Evolutionary conservation across 805 yeast genomes (phyloP).

Genomic region (Starmera pachycereana): DNA sequence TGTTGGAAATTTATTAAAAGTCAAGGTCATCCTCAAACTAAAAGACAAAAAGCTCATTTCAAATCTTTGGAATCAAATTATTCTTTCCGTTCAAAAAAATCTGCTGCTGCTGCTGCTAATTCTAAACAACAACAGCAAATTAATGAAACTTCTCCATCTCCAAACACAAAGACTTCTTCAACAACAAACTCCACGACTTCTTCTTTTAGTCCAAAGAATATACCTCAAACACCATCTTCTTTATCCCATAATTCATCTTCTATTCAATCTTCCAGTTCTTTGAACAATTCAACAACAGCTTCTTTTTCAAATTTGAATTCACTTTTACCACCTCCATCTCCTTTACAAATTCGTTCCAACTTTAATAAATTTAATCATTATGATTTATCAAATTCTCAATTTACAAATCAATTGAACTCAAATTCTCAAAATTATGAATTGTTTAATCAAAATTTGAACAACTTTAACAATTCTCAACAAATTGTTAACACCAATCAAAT

Average conservation of each 20-base stretch:
- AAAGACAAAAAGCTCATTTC: slow-evolving; percentile 15
- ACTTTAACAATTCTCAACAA: neutral
- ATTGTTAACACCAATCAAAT: neutral
- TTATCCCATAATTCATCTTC: too few species aligned
- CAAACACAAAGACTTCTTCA: neutral
- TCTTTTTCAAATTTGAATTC: neutral
- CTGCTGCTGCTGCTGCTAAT: neutral
- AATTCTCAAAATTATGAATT: neutral
- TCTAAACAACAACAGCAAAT: neutral
- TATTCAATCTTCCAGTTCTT: neutral
- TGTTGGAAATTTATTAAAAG: slow-evolving; percentile 53
- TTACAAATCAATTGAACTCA: too few species aligned
- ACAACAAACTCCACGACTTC: neutral
- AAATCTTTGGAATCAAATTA: slow-evolving; percentile 6
- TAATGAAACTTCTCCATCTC: too few species aligned
- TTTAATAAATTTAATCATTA: too few species aligned
- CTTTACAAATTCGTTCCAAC: neutral
- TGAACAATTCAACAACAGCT: neutral
- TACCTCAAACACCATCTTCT: too few species aligned
- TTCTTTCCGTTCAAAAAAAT: too few species aligned
- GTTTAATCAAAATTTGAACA: neutral
- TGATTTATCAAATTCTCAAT: too few species aligned
- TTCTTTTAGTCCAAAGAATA: too few species aligned
- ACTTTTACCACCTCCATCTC: neutral
- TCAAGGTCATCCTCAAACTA: slow-evolving; percentile 12